phyloP scores from a whole-genome alignment of 164 flowering plant species.

The Pachysandra terminalis region DNA sequence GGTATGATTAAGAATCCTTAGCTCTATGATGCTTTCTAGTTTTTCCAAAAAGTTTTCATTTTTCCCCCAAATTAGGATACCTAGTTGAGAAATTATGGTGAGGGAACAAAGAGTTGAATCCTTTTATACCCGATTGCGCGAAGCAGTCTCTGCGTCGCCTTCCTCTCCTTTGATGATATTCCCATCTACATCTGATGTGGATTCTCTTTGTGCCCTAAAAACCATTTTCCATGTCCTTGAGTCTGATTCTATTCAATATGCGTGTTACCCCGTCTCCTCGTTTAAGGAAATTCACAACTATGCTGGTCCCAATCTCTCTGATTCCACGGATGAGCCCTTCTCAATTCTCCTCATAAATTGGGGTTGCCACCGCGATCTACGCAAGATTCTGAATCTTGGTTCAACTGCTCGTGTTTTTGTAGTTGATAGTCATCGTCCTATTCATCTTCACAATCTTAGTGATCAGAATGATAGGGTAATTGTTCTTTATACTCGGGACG shows the following conservation, averaged over 20 bases:
- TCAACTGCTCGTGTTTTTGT: constrained; percentile 66
- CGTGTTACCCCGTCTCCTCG: constrained; percentile 84
- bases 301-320: constrained; percentile 38
- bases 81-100: constrained; percentile 48
- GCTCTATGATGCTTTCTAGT: not conserved
- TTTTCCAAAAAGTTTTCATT: not conserved
- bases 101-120: constrained; percentile 63
- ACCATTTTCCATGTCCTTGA: constrained; percentile 61
- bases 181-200: constrained; percentile 86
- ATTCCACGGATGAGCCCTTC: constrained; percentile 39
- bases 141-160: constrained; percentile 50
- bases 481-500: constrained; percentile 71
- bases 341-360: constrained; percentile 76
- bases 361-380: constrained; percentile 90
- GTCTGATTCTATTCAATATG: constrained; percentile 73
- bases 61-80: not conserved
- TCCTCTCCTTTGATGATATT: constrained; percentile 68
- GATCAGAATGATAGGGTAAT: constrained; percentile 59
- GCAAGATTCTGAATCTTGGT: constrained; percentile 46
- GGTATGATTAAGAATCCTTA: not conserved
- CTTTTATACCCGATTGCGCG: constrained; percentile 62
- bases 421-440: constrained; percentile 85
- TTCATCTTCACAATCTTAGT: constrained; percentile 82
- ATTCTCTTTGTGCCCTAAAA: constrained; percentile 81
- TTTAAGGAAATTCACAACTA: constrained; percentile 71